phyloP scores from a whole-genome alignment of 2,329 filamentous ascomycete species.

The Apiospora kogelbergensis region DNA sequence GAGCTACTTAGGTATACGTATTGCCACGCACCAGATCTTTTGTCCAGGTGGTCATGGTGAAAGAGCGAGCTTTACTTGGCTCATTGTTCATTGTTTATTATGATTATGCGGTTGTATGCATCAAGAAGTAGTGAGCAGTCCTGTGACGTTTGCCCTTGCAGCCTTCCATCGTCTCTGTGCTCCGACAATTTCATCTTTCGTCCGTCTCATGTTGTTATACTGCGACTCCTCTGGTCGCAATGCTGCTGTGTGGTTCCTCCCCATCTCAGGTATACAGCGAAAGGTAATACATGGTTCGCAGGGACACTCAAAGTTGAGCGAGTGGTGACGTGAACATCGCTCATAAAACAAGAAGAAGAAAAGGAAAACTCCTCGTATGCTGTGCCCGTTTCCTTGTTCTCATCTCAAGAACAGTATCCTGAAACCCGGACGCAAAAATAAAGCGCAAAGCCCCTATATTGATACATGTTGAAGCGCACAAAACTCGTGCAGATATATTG shows the following conservation, averaged over 20 bases:
- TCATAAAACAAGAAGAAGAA: background rate
- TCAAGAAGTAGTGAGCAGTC: background rate
- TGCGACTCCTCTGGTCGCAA: background rate
- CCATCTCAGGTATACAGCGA: background rate
- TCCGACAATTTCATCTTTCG: background rate
- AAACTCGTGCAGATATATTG: background rate
- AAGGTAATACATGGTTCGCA: background rate
- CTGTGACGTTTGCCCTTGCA: conserved; percentile 1
- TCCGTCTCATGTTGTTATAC: conserved; percentile 3
- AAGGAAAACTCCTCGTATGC: background rate
- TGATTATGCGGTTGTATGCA: background rate
- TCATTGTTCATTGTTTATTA: conserved; percentile 5
- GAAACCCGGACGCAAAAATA: background rate
- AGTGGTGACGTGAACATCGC: conserved; percentile 4
- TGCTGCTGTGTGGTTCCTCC: background rate
- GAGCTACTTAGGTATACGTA: background rate
- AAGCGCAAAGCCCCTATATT: conserved; percentile 3
- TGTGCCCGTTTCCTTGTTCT: background rate
- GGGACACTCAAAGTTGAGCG: background rate
- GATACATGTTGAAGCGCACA: conserved; percentile 6
- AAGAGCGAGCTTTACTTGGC: background rate
- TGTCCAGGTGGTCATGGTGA: background rate
- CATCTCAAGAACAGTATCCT: background rate
- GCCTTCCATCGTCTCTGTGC: background rate
- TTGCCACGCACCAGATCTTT: background rate